phyloP scores from a whole-genome alignment of 2,329 filamentous ascomycete genomes.

The Aspergillus floridensis region DNA sequence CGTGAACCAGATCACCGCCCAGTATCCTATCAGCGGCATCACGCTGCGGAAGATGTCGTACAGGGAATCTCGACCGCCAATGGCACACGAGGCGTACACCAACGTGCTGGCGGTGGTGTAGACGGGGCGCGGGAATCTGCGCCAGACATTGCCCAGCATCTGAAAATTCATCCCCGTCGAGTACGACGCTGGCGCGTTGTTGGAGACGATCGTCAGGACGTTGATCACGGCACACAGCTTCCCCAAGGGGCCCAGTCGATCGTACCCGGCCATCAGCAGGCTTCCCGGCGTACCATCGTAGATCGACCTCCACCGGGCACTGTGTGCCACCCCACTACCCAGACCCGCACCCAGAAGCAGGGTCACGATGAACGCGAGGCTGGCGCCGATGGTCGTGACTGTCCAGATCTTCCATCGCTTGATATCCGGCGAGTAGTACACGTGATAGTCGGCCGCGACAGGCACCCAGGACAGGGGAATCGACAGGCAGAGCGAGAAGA shows the following conservation, averaged over 20 bases:
- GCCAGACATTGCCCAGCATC: conserved; percentile 39
- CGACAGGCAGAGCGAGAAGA: conserved; percentile 39
- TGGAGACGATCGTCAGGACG: conserved; percentile 43
- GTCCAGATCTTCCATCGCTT: conserved; percentile 37
- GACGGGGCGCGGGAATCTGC: conserved; percentile 42
- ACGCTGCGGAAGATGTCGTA: conserved; percentile 48
- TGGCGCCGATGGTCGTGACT: conserved; percentile 38
- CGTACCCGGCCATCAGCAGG: conserved; percentile 40
- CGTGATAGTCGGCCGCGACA: conserved; percentile 43
- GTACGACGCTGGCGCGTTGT: conserved; percentile 47
- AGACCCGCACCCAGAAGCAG: conserved; percentile 44
- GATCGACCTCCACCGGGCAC: conserved; percentile 19
- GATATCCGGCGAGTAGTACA: conserved; percentile 42
- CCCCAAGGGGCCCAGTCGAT: conserved; percentile 42
- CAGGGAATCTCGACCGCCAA: conserved; percentile 44
- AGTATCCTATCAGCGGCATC: conserved; percentile 49
- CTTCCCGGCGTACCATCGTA: conserved; percentile 34
- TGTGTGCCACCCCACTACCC: conserved; percentile 38
- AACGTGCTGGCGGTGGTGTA: conserved; percentile 43
- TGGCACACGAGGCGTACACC: conserved; percentile 44
- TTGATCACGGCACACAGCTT: conserved; percentile 45
- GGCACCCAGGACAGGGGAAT: conserved; percentile 36
- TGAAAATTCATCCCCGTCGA: conserved; percentile 47
- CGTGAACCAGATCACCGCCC: conserved; percentile 44
- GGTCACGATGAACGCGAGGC: conserved; percentile 33